Evolutionary conservation across 176 grass and related monocot genomes (phyloP), one percentile per base, ranked within the genome.

Genomic region (Tuctoria greenei): DNA sequence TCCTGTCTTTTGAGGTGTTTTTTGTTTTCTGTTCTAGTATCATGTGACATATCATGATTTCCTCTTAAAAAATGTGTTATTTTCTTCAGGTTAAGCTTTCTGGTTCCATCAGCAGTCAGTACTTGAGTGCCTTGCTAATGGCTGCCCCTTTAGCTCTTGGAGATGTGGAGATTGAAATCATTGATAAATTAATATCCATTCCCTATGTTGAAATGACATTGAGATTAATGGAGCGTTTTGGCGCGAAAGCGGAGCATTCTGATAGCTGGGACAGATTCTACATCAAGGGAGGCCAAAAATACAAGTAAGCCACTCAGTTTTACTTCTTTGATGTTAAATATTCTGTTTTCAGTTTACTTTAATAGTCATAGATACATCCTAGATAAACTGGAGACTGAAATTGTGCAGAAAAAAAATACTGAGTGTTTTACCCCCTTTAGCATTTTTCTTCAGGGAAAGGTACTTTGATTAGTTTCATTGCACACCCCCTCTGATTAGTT

Each of bases 171-270:
- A 99, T 99, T 44, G 89, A 99, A 81, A 99, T 95, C 55, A 95
- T 95, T 55, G 96, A 99, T 86, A 99, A 99, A 84, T 72, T 99
- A 69, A 99, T 99, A 46, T 99, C 96, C 28, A 61, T 99, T 81
- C 96, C 96, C 45, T 99, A 99, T 7, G 96, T 99, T 6, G 96
- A 95, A 83, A 99, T 99, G 96, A 99, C 96, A 78, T 65, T 99
- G 76, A 95, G 85, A 78, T 87, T 99, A 75, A 99, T 99, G 96
- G 89, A 94, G 74, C 82, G 92, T 36, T 99, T 99, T 58, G 92
- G 96, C 4, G 92, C 95, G 64, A 88, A 60, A 8, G 80, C 93
- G 24, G 91, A 92, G 59, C 92, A 99, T 75, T 92, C 96, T 61
- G 92, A 92, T 76, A 92, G 85, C 56, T 95, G 96, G 96, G 96